Percentiles rank a stretch among this genome's conserved stretches.
Conservation (phyloP, 148 eudicot species). For the Fagopyrum esculentum region DNA sequence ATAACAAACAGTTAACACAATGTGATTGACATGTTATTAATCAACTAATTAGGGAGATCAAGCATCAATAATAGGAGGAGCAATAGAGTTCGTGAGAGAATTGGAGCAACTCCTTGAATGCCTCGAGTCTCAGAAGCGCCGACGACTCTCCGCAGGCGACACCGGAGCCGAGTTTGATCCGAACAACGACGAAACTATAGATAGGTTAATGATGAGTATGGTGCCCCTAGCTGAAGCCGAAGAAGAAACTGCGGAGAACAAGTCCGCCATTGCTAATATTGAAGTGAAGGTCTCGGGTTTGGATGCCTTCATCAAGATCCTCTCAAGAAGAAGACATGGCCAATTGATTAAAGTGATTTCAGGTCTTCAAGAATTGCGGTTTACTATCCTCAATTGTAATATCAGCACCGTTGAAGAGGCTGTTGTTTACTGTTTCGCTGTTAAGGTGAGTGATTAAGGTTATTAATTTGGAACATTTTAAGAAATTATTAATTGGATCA, state of each 20-base stretch:
- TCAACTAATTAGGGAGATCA: constrained; percentile 13
- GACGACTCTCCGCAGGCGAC: background rate
- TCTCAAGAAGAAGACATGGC: background rate
- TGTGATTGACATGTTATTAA: background rate
- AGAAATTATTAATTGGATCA: background rate
- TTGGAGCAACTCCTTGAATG: constrained; percentile 16
- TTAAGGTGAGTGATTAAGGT: constrained; percentile 5
- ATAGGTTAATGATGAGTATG: constrained; percentile 19
- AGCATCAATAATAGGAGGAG: constrained; percentile 21
- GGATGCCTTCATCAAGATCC: constrained; percentile 7
- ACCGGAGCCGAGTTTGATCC: constrained; percentile 2
- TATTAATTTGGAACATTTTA: background rate
- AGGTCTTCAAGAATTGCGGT: constrained; percentile 3
- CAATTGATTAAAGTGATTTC: constrained; percentile 8
- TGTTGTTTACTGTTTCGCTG: constrained; percentile 12
- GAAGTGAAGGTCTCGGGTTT: background rate
- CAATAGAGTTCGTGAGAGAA: constrained; percentile 19
- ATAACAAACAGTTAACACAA: too few species aligned
- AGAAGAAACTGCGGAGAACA: background rate
- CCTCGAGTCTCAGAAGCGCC: constrained; percentile 15
- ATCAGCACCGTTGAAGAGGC: background rate
- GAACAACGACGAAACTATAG: constrained; percentile 40
- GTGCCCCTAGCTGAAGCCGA: constrained; percentile 44
- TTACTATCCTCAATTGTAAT: constrained; percentile 11
- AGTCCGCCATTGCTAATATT: constrained; percentile 6